Evolutionary conservation across 2,329 filamentous ascomycete genomes (phyloP), one percentile per base, ranked within the genome.

Genomic region (Arthrinium phaeospermum): DNA sequence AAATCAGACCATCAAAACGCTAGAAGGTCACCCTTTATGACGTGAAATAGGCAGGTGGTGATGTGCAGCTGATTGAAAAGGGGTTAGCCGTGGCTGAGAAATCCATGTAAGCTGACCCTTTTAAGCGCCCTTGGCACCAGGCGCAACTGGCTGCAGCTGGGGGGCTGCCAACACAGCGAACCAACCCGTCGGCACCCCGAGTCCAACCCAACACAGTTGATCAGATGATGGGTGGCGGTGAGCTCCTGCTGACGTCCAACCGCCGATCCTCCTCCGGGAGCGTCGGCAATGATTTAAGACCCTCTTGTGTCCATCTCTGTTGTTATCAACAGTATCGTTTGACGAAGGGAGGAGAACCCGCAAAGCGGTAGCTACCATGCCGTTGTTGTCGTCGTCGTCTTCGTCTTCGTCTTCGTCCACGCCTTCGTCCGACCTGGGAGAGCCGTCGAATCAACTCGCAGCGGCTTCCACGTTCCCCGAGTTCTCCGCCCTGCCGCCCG

Each of bases 181-280:
- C 19, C 57, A 64, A 24, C 57, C 34, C 13, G 37, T 37, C 19
- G 37, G 37, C 37, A 10, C 37, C 37, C 53, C 51, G 14, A 19
- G 8, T 14, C 27, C 6, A 34, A 8, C 8, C 27, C 27, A 57
- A 13, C 51, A 22, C 24, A 22, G 27, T 45, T 45, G 16, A 41
- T 64, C 57, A 64, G 30, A 64, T 64, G 57, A 64, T n/a, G 27
- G 27, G 8, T 37, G 53, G 53, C 57, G 57, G 57, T 64, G 8
- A n/a, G 57, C 12, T 22, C 4, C 3, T 64, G 57, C 57, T 64
- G 13, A 64, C 57, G n/a, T 14, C 57, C 34, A 8, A 61, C 53
- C 53, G 53, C 53, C 53, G 30, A 61, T 61, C 30, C 13, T 19
- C 12, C 53, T 37, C 53, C 30, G 51, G 51, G 24, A 16, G 30